Evolutionary conservation across 139 green algal species (phyloP).

Genomic region (Limnomonas spitsbergensis): DNA sequence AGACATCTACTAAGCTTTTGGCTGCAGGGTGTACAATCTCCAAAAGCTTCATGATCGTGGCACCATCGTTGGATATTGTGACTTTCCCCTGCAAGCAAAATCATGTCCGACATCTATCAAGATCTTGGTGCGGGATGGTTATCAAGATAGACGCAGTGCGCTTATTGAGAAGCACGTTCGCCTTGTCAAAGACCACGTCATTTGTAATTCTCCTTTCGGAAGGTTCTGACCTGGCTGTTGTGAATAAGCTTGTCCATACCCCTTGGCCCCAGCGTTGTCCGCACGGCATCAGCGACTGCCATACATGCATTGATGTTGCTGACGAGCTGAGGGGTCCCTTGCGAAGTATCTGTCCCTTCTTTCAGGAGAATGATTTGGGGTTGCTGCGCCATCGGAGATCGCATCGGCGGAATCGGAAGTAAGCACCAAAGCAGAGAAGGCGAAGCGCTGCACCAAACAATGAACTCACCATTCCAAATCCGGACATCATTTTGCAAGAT

Average conservation of each 20-base stretch:
- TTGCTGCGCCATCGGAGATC: conserved; percentile 49
- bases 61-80: conserved; percentile 96
- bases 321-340: conserved; percentile 94
- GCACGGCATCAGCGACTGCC: conserved; percentile 90
- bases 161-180: too few relatives aligned
- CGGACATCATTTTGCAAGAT: conserved; percentile 26
- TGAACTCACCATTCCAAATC: conserved; percentile 32
- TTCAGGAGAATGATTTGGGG: conserved; percentile 98
- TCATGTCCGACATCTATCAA: too few relatives aligned
- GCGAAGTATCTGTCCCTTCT: conserved; percentile 96
- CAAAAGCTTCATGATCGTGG: conserved; percentile 98
- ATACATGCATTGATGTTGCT: conserved; percentile 99
- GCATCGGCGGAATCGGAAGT: not conserved
- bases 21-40: conserved; percentile 98
- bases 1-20: conserved; percentile 95
- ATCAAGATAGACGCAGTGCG: too few relatives aligned
- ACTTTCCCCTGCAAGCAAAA: conserved; percentile 52
- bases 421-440: too few relatives aligned
- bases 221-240: conserved; percentile 67
- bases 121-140: too few relatives aligned
- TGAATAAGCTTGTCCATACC: conserved; percentile 99
- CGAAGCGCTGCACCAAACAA: not conserved
- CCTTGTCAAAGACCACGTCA: too few relatives aligned
- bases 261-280: conserved; percentile 92
- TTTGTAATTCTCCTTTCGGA: too few relatives aligned